These are phyloP conservation scores for Begonia loranthoides DNA, from an alignment of 306 rosid species.

Conservation along the genomic window DNA sequence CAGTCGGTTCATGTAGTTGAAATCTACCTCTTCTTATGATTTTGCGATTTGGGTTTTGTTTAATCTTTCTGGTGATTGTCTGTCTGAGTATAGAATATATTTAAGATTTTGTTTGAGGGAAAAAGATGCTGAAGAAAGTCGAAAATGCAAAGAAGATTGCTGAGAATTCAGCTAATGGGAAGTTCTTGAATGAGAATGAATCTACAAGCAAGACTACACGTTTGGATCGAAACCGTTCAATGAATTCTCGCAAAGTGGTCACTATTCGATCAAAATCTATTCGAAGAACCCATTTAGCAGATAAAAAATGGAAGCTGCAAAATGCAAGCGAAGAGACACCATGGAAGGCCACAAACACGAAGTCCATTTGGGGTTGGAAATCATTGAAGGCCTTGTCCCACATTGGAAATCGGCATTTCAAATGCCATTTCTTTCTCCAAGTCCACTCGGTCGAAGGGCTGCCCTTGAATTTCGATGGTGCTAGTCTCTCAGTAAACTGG, in stretches of 20 bases:
- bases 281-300: slow-evolving; percentile 26
- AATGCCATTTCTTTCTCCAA: slow-evolving; percentile 64
- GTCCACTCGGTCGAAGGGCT: slow-evolving; percentile 68
- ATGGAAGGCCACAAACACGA: slow-evolving; percentile 48
- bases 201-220: slow-evolving; percentile 37
- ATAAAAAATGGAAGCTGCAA: slow-evolving; percentile 27
- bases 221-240: slow-evolving; percentile 21
- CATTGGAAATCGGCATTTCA: slow-evolving; percentile 42
- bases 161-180: slow-evolving; percentile 35
- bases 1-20: too few species aligned
- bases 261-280: slow-evolving; percentile 20
- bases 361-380: slow-evolving; percentile 82
- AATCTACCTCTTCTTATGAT: too few species aligned
- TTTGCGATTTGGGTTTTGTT: neutral
- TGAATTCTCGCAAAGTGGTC: slow-evolving; percentile 15
- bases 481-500: slow-evolving; percentile 63
- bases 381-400: slow-evolving; percentile 50
- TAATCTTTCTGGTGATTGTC: slow-evolving; percentile 2
- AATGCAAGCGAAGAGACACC: slow-evolving; percentile 23
- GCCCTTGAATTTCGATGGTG: slow-evolving; percentile 32
- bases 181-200: slow-evolving; percentile 52
- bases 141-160: slow-evolving; percentile 47
- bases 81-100: too few species aligned
- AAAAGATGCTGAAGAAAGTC: slow-evolving; percentile 39
- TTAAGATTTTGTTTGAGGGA: too few species aligned